A percentile compares a stretch with the other conserved stretches of the same genome.
Conservation (phyloP, 1,139 yeast genomes). For the Scheffersomyces illinoinensis region DNA sequence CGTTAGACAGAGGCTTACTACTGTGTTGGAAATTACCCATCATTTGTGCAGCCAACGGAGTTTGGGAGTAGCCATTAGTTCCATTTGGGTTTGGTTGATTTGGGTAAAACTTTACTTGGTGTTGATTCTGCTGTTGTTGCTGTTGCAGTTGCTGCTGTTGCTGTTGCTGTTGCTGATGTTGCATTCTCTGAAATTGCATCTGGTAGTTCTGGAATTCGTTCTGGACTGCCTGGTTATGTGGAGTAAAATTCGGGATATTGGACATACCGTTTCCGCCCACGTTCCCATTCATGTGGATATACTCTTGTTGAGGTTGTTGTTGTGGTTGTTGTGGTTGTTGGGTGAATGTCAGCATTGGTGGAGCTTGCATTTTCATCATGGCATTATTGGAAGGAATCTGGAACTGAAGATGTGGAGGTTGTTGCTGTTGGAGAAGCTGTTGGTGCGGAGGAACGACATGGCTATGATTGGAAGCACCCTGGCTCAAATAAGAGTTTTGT, state of each 20-base stretch:
- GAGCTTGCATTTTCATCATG: not conserved
- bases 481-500: conserved; percentile 10
- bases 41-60: conserved; percentile 16
- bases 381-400: conserved; percentile 19
- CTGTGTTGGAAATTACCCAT: conserved; percentile 33
- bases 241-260: conserved; percentile 12
- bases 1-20: conserved; percentile 40
- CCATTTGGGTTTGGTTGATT: conserved; percentile 11
- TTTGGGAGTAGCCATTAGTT: conserved; percentile 2
- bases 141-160: conserved; percentile 16
- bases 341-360: not conserved
- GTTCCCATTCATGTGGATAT: conserved; percentile 16
- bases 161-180: conserved; percentile 18
- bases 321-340: conserved; percentile 20
- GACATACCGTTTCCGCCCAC: conserved; percentile 4
- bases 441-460: not conserved
- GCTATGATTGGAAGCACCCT: not conserved
- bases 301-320: conserved; percentile 21
- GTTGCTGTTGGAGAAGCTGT: conserved; percentile 2
- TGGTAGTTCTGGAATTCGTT: conserved; percentile 33
- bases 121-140: conserved; percentile 13
- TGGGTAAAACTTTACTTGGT: conserved; percentile 6
- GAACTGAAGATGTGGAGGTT: conserved; percentile 1
- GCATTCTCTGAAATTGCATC: conserved; percentile 24
- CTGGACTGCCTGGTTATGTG: conserved; percentile 20